These are phyloP conservation scores for Cyclotella atomus DNA, from an alignment of 108 stramenopile genomes.

Conservation along the genomic window DNA sequence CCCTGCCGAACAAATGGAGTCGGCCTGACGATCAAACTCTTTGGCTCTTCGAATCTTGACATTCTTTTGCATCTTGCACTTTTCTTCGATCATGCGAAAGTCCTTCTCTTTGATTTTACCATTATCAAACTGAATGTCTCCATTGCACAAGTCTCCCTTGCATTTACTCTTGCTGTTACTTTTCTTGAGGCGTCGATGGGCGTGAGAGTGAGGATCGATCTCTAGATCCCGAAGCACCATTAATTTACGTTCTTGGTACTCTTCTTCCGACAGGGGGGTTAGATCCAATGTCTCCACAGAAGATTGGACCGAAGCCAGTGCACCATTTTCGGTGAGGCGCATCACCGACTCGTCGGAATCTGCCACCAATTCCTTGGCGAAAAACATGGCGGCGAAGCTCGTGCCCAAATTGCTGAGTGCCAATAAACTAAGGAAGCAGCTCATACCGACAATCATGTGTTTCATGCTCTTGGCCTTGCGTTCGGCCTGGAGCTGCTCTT, in stretches of 20 bases:
- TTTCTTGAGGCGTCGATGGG: constrained; percentile 22
- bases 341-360: constrained; percentile 1
- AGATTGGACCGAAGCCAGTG: constrained; percentile 15
- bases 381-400: constrained; percentile 1
- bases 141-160: neutral
- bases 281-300: constrained; percentile 11
- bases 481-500: constrained; percentile 2
- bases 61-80: constrained; percentile 22
- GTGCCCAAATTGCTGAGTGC: constrained; percentile 23
- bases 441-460: neutral
- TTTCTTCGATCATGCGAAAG: constrained; percentile 6
- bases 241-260: neutral
- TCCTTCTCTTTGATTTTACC: constrained; percentile 6
- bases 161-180: neutral
- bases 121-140: constrained; percentile 6
- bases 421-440: constrained; percentile 4
- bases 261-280: neutral
- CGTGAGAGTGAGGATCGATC: constrained; percentile 12
- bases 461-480: neutral
- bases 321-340: neutral
- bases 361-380: constrained; percentile 8
- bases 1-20: constrained; percentile 5
- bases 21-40: neutral
- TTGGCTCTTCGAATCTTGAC: constrained; percentile 15
- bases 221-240: constrained; percentile 7